These are phyloP conservation scores for Pythium myriotylum DNA, from an alignment of 352 stramenopile species.

Conservation along the genomic window DNA sequence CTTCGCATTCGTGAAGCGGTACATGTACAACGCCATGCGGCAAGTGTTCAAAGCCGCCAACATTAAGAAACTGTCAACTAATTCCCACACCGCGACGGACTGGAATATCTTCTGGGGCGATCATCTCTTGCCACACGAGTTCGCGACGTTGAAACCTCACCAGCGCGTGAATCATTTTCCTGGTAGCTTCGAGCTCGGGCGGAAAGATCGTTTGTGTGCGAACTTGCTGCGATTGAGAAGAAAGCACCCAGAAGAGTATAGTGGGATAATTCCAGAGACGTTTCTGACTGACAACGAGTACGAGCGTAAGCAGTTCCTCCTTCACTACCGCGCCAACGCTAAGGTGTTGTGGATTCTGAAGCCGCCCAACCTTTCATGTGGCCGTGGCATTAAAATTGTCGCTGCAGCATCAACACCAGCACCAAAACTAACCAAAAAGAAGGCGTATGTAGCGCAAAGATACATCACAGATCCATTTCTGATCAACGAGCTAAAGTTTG, in stretches of 20 bases:
- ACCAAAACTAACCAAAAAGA: conserved; percentile 72
- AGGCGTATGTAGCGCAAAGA: conserved; percentile 66
- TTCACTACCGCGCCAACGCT: conserved; percentile 44
- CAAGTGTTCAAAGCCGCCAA: conserved; percentile 53
- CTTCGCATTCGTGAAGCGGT: conserved; percentile 69
- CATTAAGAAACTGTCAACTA: conserved; percentile 37
- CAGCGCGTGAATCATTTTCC: conserved; percentile 80
- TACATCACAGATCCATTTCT: conserved; percentile 83
- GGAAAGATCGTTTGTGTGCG: conserved; percentile 68
- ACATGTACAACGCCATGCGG: conserved; percentile 78
- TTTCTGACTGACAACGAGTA: conserved; percentile 74
- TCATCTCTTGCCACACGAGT: conserved; percentile 55
- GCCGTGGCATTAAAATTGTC: conserved; percentile 77
- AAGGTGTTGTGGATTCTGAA: conserved; percentile 80
- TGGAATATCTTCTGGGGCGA: conserved; percentile 83
- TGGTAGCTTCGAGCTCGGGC: conserved; percentile 74
- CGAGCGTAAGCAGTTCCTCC: conserved; percentile 65
- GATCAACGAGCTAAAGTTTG: conserved; percentile 92
- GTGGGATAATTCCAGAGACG: conserved; percentile 68
- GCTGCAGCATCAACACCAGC: conserved; percentile 37
- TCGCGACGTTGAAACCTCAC: conserved; percentile 43
- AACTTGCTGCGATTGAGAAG: conserved; percentile 70
- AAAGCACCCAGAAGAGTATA: conserved; percentile 51
- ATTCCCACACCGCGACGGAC: conserved; percentile 22
- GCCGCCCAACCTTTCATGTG: conserved; percentile 76